Evolutionary conservation across 352 stramenopile species (phyloP), one percentile per base, ranked within the genome.

Genomic region (Globisporangium cylindrosporum): DNA sequence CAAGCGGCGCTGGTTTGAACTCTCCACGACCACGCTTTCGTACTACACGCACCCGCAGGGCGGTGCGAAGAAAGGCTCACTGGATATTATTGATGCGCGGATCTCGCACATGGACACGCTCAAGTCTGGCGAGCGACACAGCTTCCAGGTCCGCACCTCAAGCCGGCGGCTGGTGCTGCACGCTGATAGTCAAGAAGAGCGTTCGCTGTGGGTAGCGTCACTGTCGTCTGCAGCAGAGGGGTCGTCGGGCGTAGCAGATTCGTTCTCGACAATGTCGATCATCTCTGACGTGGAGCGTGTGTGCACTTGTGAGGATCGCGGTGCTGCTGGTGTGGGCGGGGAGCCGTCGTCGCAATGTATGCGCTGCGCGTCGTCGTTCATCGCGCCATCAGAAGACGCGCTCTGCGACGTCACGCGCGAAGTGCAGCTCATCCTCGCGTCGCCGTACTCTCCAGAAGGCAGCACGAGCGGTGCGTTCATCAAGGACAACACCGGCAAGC

Each of bases 1-100:
- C n/a, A 94, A 96, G 77, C 84, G 88, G 7, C 78, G 88, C 9
- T 96, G 86, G 86, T 96, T 96, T 54, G 86, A 93, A 68, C 82
- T 96, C 12, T 84, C 85, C 1, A 81, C 65, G 63, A 76, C 74
- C 0, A 90, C 76, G 54, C 80, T 96, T 46, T 78, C 82, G 68
- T 96, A 96, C 69, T 94, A 80, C 64, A 78, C 84, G 60, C 83
- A 94, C 65, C 88, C 88, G 4, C 76, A 94, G 66, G 80, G 84
- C 15, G 82, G 80, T 5, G 89, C 81, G 18, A 85, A 85, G 48
- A 93, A 94, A 77, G 88, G 88, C 25, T 78, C 81, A 3, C 71
- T 96, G 27, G 81, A 91, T 18, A 75, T 96, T 53, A 70, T 71
- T 3, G 69, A 84, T 41, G 83, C 85, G 8, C 60, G 71, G 6